Evolutionary conservation across 2,329 filamentous ascomycete genomes (phyloP).

Genomic region (Colletotrichum navitas): DNA sequence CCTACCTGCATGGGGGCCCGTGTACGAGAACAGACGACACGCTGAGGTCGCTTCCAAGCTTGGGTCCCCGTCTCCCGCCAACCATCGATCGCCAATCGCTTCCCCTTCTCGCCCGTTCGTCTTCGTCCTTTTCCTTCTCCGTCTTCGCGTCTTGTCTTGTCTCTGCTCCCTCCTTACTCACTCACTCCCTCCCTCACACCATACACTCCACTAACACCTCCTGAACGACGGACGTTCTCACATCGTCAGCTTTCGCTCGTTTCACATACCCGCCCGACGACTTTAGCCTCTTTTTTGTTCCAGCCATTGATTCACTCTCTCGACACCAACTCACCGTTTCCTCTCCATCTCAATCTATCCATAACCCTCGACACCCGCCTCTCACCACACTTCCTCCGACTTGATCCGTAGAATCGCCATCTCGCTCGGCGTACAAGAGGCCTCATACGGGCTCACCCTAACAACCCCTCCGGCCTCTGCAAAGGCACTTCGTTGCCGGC

Average conservation of each 20-base stretch:
- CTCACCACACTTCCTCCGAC: constrained; percentile 15
- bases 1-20: constrained; percentile 32
- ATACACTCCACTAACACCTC: constrained; percentile 38
- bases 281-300: constrained; percentile 43
- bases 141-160: constrained; percentile 30
- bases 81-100: constrained; percentile 43
- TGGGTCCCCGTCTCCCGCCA: constrained; percentile 41
- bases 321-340: constrained; percentile 20
- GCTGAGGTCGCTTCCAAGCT: constrained; percentile 41
- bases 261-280: constrained; percentile 46
- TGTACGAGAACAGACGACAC: constrained; percentile 39
- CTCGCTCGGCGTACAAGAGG: constrained; percentile 20
- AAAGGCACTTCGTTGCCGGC: constrained; percentile 44
- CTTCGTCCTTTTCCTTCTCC: constrained; percentile 38
- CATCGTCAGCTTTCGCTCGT: constrained; percentile 45
- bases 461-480: constrained; percentile 32
- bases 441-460: constrained; percentile 33
- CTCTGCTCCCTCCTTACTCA: constrained; percentile 33
- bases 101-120: constrained; percentile 41
- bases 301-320: constrained; percentile 43
- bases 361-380: constrained; percentile 13
- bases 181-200: constrained; percentile 1
- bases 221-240: constrained; percentile 43
- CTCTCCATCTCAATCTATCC: constrained; percentile 39
- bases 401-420: constrained; percentile 21